A percentile compares a stretch with the other conserved stretches of the same genome.
phyloP scores from a whole-genome alignment of 805 yeast species.

The Nakazawaea peltata region DNA sequence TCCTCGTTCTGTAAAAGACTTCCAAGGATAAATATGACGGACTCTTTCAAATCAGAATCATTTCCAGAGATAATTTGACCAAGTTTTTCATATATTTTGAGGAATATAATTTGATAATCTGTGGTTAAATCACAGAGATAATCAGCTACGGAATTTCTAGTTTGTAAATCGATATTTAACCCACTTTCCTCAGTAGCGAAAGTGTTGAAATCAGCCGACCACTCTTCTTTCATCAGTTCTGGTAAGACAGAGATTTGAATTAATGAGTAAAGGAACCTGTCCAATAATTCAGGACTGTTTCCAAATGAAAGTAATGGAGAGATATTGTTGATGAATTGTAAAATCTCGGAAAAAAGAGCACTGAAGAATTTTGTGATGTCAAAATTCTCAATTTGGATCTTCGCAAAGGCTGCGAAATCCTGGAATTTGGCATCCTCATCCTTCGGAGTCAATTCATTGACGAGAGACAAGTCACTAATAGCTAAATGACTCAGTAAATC shows the following conservation, averaged over 20 bases:
- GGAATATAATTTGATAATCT: slow-evolving; percentile 23
- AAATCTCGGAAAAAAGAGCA: slow-evolving; percentile 19
- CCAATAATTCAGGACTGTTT: slow-evolving; percentile 10
- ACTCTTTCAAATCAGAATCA: slow-evolving; percentile 23
- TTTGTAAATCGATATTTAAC: slow-evolving; percentile 41
- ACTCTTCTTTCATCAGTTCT: slow-evolving; percentile 33
- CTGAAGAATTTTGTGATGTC: slow-evolving; percentile 16
- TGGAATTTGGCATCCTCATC: slow-evolving; percentile 12
- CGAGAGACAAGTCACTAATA: slow-evolving; percentile 13
- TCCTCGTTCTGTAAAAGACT: slow-evolving; percentile 33
- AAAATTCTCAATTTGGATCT: slow-evolving; percentile 15
- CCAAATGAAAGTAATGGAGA: slow-evolving; percentile 13
- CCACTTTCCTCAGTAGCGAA: slow-evolving; percentile 75
- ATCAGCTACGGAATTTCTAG: slow-evolving; percentile 57
- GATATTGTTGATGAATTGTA: slow-evolving; percentile 22
- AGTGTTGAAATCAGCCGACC: slow-evolving; percentile 53
- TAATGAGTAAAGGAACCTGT: slow-evolving; percentile 21
- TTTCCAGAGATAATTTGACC: slow-evolving; percentile 6
- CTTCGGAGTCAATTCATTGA: slow-evolving; percentile 12
- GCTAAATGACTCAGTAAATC: slow-evolving; percentile 12
- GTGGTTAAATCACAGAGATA: slow-evolving; percentile 42
- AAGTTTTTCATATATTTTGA: slow-evolving; percentile 14
- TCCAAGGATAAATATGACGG: slow-evolving; percentile 31
- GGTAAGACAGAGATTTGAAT: slow-evolving; percentile 34
- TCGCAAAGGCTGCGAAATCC: slow-evolving; percentile 11